phyloP scores from a whole-genome alignment of 768 basidiomycete genomes.

The Holtermanniella nyarrowii region DNA sequence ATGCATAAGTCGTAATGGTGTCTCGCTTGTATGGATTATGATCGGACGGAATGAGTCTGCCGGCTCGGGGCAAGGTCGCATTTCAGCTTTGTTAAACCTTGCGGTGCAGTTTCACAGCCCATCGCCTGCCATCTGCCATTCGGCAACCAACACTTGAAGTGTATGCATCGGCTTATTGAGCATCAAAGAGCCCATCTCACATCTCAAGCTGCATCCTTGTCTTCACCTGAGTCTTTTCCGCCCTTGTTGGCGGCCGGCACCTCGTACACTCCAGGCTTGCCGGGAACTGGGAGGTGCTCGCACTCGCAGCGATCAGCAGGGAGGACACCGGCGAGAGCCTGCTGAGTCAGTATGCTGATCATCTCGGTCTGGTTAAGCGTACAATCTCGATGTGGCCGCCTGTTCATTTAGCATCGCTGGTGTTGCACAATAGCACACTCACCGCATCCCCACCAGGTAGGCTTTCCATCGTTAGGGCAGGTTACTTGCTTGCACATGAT shows the following conservation, averaged over 20 bases:
- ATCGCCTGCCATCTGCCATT: no score
- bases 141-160: no score
- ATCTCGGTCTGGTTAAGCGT: neutral
- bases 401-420: no score
- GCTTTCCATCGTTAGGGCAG: slow-evolving; percentile 38
- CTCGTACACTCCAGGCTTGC: slow-evolving; percentile 28
- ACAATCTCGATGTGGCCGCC: slow-evolving; percentile 35
- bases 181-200: no score
- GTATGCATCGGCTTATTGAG: no score
- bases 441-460: slow-evolving; percentile 41
- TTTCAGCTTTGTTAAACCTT: no score
- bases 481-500: slow-evolving; percentile 35
- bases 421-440: slow-evolving; percentile 12
- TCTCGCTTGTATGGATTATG: no score
- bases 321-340: slow-evolving; percentile 36
- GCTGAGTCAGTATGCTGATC: neutral
- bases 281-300: slow-evolving; percentile 27
- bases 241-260: slow-evolving; percentile 14
- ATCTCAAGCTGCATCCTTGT: no score
- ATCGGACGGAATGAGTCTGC: no score
- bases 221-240: neutral
- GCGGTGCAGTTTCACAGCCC: no score
- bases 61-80: no score
- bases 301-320: slow-evolving; percentile 32
- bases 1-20: no score